These are phyloP conservation scores for Ustilago nuda DNA, from an alignment of 1,284 basidiomycete genomes.

Conservation along the genomic window DNA sequence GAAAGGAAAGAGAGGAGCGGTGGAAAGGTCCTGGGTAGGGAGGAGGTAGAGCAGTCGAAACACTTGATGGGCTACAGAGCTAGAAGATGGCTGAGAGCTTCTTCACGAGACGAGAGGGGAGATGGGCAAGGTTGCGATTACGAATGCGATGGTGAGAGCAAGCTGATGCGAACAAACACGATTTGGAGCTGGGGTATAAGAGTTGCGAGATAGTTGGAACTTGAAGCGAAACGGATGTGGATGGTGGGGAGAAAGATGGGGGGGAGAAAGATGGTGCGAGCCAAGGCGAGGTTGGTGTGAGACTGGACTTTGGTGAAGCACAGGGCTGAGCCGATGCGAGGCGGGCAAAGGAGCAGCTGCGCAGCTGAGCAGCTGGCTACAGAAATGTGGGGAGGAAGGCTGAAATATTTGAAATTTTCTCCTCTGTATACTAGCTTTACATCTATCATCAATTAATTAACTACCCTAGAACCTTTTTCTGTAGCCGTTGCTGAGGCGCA, in stretches of 20 bases:
- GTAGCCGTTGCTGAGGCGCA: background rate
- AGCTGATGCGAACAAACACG: background rate
- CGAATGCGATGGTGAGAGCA: background rate
- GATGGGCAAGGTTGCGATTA: background rate
- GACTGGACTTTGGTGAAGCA: background rate
- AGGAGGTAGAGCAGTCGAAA: background rate
- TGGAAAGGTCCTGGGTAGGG: background rate
- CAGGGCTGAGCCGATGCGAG: background rate
- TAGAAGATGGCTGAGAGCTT: background rate
- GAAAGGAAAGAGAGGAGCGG: background rate
- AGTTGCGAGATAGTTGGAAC: background rate
- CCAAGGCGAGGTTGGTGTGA: background rate
- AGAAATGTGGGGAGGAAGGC: constrained; percentile 11
- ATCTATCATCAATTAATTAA: too few species aligned
- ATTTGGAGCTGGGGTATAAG: background rate
- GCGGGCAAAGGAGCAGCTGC: background rate
- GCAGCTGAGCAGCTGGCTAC: background rate
- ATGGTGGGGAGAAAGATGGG: background rate
- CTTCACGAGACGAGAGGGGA: background rate
- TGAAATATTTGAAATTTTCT: background rate
- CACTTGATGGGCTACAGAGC: background rate
- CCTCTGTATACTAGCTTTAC: too few species aligned
- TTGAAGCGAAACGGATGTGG: background rate
- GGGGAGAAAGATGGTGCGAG: background rate
- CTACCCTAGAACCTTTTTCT: background rate